These are phyloP conservation scores for Iris macrosiphon DNA, from an alignment of 106 monocot genomes.

Conservation along the genomic window DNA sequence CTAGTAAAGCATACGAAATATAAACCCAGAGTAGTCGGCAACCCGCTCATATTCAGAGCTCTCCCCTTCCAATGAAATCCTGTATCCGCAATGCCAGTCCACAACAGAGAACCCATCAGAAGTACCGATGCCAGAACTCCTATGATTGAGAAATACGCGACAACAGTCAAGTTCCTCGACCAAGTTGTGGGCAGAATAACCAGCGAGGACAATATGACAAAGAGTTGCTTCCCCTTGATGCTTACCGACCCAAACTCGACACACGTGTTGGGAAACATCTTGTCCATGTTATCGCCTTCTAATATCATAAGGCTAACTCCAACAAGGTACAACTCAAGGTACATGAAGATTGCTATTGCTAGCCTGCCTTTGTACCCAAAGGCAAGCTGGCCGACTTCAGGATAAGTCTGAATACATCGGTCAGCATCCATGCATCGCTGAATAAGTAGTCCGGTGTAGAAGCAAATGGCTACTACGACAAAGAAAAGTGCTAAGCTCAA, in stretches of 20 bases:
- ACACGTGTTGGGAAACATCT: slow-evolving; percentile 37
- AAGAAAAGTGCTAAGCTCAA: slow-evolving; percentile 45
- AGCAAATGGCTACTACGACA: slow-evolving; percentile 37
- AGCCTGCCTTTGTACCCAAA: slow-evolving; percentile 48
- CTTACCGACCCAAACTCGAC: slow-evolving; percentile 16
- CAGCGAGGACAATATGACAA: slow-evolving; percentile 38
- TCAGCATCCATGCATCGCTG: slow-evolving; percentile 58
- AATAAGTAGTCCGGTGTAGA: slow-evolving; percentile 67
- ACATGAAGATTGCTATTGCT: slow-evolving; percentile 45
- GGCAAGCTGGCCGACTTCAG: slow-evolving; percentile 58
- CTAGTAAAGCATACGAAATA: slow-evolving; percentile 68
- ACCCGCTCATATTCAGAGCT: slow-evolving; percentile 23
- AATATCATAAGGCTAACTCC: slow-evolving; percentile 61
- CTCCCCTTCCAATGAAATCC: slow-evolving; percentile 41
- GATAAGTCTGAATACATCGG: slow-evolving; percentile 34
- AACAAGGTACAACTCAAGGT: slow-evolving; percentile 70
- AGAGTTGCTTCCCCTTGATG: slow-evolving; percentile 47
- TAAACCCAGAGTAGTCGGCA: slow-evolving; percentile 56
- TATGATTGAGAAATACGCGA: slow-evolving; percentile 53
- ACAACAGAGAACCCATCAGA: slow-evolving; percentile 43
- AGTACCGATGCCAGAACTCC: slow-evolving; percentile 53
- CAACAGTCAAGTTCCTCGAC: slow-evolving; percentile 39
- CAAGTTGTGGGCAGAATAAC: slow-evolving; percentile 67
- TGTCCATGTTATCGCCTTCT: slow-evolving; percentile 72
- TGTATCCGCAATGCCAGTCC: slow-evolving; percentile 42